Evolutionary conservation across 805 yeast genomes (phyloP), one percentile per base, ranked within the genome.

Genomic region (Candida glaebosa): DNA sequence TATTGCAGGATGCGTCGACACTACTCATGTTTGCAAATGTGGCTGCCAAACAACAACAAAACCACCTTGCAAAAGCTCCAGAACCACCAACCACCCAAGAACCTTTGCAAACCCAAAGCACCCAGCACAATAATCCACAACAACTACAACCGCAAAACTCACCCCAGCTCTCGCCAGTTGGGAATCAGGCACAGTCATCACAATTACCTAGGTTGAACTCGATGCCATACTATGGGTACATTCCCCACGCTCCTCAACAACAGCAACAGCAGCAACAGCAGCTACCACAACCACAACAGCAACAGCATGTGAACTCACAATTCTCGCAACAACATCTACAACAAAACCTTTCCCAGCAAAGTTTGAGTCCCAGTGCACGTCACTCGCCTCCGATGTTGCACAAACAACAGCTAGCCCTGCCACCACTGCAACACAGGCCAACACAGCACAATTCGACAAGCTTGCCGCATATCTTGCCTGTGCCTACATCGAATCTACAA

Each of bases 1-100:
- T 69, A 25, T 59, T 79, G 8, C 81, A 78, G 48, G 84, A 79
- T 61, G 84, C 85, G 1, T 76, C 82, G 14, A 76, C 83, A 17
- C 60, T 79, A 36, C 62, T 79, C 41, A 73, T 78, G 82, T 78
- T 79, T 53, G 81, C 82, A 18, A 78, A 71, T 49, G 73, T 71
- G 14, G 79, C 75, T 3, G 75, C 75, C 14, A 66, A 69, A 39
- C 75, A 69, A 40, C 67, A 60, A 32, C 61, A 57, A 20, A 51
- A 50, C n/a, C 28, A 24, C 12, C 8, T 24, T 24, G 8, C 12
- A 8, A 12, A 24, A 8, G 50, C 42, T 19, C 50, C 18, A 30
- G 31, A 39, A 38, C 24, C 34, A 41, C 20, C 34, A 39, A 9
- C 46, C 40, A 16, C 46, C 33, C 18, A 40, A 22, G 14, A 18